A percentile compares a stretch with the other conserved stretches of the same genome.
Evolutionary conservation across 352 stramenopile species (phyloP).

Genomic region (Globisporangium uncinulatum): DNA sequence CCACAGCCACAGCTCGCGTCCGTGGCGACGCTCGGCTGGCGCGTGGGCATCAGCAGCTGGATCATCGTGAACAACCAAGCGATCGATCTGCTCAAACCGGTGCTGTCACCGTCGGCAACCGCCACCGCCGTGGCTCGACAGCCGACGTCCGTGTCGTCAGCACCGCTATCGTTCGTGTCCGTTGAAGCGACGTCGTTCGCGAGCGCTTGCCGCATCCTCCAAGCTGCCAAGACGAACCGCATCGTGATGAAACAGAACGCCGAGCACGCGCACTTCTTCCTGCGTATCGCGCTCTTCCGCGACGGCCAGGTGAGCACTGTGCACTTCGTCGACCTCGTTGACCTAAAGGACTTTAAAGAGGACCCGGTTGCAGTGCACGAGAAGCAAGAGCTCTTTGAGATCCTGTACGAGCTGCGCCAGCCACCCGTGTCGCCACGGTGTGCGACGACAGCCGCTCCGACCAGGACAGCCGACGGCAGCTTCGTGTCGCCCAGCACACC

Average conservation of each 20-base stretch:
- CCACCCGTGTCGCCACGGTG: conserved; percentile 10
- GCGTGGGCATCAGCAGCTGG: conserved; percentile 63
- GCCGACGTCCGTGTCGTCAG: neutral
- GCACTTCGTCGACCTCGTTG: conserved; percentile 55
- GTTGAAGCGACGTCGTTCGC: conserved; percentile 41
- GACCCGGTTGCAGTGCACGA: conserved; percentile 37
- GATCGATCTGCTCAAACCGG: conserved; percentile 44
- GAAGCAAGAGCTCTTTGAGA: conserved; percentile 56
- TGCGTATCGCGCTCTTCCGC: conserved; percentile 58
- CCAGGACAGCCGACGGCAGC: neutral
- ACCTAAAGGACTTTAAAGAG: conserved; percentile 58
- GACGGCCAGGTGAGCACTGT: conserved; percentile 57
- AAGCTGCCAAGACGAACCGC: conserved; percentile 67
- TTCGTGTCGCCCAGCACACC: neutral
- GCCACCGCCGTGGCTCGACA: neutral
- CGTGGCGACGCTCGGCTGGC: conserved; percentile 19
- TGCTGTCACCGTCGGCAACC: neutral
- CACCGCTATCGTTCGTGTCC: conserved; percentile 39
- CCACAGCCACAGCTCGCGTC: conserved; percentile 8
- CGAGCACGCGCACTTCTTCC: conserved; percentile 64
- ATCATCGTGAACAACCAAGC: conserved; percentile 62
- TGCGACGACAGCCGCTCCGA: neutral
- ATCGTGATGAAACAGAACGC: conserved; percentile 63
- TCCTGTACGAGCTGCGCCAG: conserved; percentile 41
- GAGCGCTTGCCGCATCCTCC: conserved; percentile 44